These are phyloP conservation scores for Leishmania tarentolae DNA, from an alignment of 208 protist genomes.

Conservation along the genomic window DNA sequence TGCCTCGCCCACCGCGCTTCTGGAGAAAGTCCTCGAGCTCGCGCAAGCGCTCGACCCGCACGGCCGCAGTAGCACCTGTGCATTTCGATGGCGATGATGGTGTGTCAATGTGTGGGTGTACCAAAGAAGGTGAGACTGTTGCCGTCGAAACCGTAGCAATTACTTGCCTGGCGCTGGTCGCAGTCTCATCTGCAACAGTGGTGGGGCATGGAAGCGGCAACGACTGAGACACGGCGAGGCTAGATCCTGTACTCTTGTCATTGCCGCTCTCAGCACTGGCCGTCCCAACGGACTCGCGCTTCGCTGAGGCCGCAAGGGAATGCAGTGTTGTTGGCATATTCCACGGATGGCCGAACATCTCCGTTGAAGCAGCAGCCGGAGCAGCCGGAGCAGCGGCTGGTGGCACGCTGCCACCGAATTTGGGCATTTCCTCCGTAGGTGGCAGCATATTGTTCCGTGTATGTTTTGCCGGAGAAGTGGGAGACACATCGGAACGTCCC, in stretches of 20 bases:
- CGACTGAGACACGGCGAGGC: background rate
- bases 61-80: background rate
- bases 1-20: constrained; percentile 33
- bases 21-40: constrained; percentile 41
- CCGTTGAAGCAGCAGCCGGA: background rate
- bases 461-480: background rate
- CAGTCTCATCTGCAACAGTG: background rate
- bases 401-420: background rate
- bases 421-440: background rate
- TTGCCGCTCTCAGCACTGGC: background rate
- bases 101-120: background rate
- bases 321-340: constrained; percentile 20
- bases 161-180: background rate
- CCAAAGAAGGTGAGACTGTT: background rate
- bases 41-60: constrained; percentile 26
- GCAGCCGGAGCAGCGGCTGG: too few species aligned
- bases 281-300: background rate
- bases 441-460: background rate
- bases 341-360: constrained; percentile 21
- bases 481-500: background rate
- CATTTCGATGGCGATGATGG: too few species aligned
- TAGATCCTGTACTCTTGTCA: too few species aligned
- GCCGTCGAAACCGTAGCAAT: background rate
- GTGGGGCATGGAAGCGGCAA: background rate
- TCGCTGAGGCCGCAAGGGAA: constrained; percentile 5